A percentile compares a stretch with the other conserved stretches of the same genome.
Conservation (phyloP, 2,329 filamentous ascomycete species). For the Aspergillus udagawae region DNA sequence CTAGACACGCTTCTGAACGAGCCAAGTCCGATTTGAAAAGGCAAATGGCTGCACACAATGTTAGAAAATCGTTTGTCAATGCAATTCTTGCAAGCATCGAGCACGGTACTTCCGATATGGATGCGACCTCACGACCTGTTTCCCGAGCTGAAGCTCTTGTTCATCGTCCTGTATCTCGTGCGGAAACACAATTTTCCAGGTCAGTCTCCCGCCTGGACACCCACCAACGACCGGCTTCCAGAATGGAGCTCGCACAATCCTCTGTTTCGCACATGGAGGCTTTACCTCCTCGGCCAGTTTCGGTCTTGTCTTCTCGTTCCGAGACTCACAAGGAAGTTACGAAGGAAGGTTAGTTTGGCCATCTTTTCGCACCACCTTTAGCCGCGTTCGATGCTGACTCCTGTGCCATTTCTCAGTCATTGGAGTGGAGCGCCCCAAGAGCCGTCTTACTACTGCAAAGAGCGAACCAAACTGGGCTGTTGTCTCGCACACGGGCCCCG, state of each 20-base stretch:
- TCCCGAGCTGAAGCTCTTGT: conserved; percentile 25
- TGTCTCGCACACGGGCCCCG: conserved; percentile 5
- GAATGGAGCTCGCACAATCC: neutral
- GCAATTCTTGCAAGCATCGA: conserved; percentile 74
- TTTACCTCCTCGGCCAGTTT: neutral
- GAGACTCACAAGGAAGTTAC: neutral
- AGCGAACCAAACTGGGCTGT: conserved; percentile 15
- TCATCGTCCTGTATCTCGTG: conserved; percentile 23
- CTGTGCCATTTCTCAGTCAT: neutral
- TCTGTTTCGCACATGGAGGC: neutral
- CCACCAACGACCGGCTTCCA: neutral
- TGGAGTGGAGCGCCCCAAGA: conserved; percentile 19
- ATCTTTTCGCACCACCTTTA: neutral
- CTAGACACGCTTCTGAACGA: conserved; percentile 68
- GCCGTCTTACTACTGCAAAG: conserved; percentile 17
- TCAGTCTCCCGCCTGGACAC: neutral
- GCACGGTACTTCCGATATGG: conserved; percentile 37
- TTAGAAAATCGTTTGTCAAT: conserved; percentile 78
- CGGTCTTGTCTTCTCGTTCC: neutral
- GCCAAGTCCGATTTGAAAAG: conserved; percentile 87
- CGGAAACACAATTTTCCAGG: conserved; percentile 15
- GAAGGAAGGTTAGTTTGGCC: neutral
- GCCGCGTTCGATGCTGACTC: neutral
- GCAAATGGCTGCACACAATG: conserved; percentile 77
- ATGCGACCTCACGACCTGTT: conserved; percentile 4